phyloP scores from a whole-genome alignment of 495 filamentous ascomycete genomes.

The Neurospora sp. region DNA sequence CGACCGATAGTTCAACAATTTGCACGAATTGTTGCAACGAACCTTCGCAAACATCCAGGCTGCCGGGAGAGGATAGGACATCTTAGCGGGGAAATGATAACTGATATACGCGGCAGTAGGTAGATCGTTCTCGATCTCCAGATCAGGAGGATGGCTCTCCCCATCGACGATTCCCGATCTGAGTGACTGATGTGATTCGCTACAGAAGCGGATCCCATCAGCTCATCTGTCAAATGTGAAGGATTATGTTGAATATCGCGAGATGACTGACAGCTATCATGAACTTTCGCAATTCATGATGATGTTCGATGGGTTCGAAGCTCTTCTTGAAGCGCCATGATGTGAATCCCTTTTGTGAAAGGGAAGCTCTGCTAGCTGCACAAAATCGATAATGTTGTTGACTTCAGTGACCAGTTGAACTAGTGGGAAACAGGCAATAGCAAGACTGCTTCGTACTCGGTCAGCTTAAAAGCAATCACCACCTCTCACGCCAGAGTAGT shows the following conservation, averaged over 20 bases:
- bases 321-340: neutral
- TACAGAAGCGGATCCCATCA: neutral
- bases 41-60: neutral
- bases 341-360: neutral
- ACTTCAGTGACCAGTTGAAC: neutral
- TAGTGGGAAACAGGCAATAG: neutral
- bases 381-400: neutral
- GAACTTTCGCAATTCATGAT: neutral
- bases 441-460: neutral
- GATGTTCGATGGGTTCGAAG: neutral
- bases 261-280: neutral
- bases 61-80: neutral
- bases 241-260: neutral
- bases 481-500: neutral
- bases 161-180: neutral
- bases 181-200: neutral
- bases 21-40: neutral
- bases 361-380: neutral
- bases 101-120: neutral
- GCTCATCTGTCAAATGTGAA: neutral
- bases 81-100: neutral
- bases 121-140: neutral
- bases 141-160: neutral
- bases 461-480: neutral
- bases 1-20: neutral